These are phyloP conservation scores for Myriosclerotinia curreyana DNA, from an alignment of 2,329 filamentous ascomycete genomes.

Conservation along the genomic window DNA sequence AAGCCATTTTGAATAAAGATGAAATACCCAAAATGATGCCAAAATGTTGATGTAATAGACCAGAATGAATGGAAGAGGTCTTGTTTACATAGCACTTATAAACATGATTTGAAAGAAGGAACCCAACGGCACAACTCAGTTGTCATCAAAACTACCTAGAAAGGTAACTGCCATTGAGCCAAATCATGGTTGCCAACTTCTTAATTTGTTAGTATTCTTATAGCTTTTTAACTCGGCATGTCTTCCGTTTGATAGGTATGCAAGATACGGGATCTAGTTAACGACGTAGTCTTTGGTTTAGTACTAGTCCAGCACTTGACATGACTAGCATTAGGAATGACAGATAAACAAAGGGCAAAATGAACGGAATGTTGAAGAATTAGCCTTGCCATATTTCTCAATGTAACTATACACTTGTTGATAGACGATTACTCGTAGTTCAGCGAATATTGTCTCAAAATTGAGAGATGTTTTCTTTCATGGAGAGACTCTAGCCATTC, in stretches of 20 bases:
- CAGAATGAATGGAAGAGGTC: neutral
- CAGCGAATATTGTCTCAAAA: no score
- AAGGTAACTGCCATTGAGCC: neutral
- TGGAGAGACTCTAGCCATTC: neutral
- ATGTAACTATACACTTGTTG: neutral
- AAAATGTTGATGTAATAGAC: conserved; percentile 2
- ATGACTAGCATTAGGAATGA: neutral
- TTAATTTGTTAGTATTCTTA: neutral
- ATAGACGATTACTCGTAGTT: neutral
- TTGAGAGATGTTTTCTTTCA: no score
- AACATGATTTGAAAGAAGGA: conserved; percentile 3
- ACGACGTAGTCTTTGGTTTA: neutral
- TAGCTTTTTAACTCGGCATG: neutral
- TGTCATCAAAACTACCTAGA: neutral
- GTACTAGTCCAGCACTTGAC: conserved; percentile 2
- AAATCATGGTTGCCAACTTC: conserved; percentile 1
- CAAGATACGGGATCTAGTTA: neutral
- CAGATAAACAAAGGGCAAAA: neutral
- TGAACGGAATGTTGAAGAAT: neutral
- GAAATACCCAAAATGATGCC: neutral
- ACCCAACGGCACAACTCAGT: neutral
- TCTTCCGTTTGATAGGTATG: neutral
- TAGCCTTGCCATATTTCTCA: neutral
- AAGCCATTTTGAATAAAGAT: neutral
- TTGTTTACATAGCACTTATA: neutral